Percentiles rank a stretch among this genome's conserved stretches.
Conservation (phyloP, 768 basidiomycete species). For the Podaxis sp. region DNA sequence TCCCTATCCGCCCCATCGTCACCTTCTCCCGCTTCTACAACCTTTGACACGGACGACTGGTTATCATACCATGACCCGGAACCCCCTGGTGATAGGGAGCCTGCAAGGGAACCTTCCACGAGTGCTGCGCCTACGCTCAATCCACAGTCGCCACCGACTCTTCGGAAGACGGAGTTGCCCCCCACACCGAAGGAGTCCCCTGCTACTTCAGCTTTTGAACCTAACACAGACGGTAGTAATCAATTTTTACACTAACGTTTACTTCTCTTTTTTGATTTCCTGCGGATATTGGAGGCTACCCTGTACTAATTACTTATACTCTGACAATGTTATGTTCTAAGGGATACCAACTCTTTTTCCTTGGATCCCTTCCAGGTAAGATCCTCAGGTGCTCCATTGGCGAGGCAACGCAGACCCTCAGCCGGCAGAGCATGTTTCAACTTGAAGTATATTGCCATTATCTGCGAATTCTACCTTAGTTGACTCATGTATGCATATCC, state of each 20-base stretch:
- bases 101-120: background rate
- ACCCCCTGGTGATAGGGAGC: background rate
- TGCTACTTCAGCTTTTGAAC: background rate
- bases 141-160: background rate
- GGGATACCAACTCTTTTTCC: no score
- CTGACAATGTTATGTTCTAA: no score
- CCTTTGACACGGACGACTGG: slow-evolving; percentile 23
- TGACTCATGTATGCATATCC: no score
- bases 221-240: background rate
- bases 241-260: background rate
- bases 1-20: slow-evolving; percentile 23
- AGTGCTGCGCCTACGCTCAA: background rate
- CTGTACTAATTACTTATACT: background rate
- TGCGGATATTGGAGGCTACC: background rate
- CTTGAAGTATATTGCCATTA: no score
- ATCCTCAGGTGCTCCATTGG: no score
- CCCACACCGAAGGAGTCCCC: slow-evolving; percentile 9
- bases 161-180: slow-evolving; percentile 5
- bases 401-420: no score
- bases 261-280: background rate
- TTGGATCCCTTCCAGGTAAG: no score
- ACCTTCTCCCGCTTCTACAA: slow-evolving; percentile 24
- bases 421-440: no score
- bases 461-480: no score
- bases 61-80: slow-evolving; percentile 8